Percentiles rank a stretch among this genome's conserved stretches.
Conservation (phyloP, 768 basidiomycete genomes). For the Boletus pseudopeckii region DNA sequence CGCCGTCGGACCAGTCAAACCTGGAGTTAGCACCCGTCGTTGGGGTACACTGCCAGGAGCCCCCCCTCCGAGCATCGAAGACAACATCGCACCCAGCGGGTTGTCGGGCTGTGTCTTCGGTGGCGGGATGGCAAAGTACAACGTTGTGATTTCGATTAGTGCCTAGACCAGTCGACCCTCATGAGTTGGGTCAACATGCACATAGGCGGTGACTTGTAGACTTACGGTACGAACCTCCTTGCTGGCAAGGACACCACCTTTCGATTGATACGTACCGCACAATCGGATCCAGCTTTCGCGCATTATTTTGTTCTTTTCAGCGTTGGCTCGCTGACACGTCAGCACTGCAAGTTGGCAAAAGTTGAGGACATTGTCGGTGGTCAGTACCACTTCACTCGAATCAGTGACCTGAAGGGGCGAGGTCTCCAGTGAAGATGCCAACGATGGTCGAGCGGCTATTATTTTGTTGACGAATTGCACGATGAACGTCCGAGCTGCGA, state of each 20-base stretch:
- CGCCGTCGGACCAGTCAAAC: conserved; percentile 20
- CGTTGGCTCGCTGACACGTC: conserved; percentile 84
- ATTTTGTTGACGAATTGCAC: conserved; percentile 69
- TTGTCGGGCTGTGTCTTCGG: conserved; percentile 70
- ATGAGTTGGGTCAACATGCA: background rate
- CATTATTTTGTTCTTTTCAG: conserved; percentile 70
- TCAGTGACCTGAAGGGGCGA: conserved; percentile 44
- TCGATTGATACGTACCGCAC: conserved; percentile 78
- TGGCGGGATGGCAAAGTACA: conserved; percentile 87
- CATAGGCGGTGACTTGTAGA: conserved; percentile 9
- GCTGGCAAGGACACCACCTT: conserved; percentile 56
- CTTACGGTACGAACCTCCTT: conserved; percentile 64
- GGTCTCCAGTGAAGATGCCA: conserved; percentile 39
- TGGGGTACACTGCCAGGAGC: conserved; percentile 30
- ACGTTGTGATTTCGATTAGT: conserved; percentile 61
- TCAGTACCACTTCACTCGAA: conserved; percentile 66
- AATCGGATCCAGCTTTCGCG: conserved; percentile 83
- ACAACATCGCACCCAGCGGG: conserved; percentile 85
- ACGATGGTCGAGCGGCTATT: conserved; percentile 42
- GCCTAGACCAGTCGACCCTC: conserved; percentile 38
- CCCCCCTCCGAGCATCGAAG: conserved; percentile 81
- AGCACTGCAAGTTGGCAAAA: conserved; percentile 87
- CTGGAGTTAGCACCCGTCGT: conserved; percentile 29
- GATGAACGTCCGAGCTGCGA: conserved; percentile 93
- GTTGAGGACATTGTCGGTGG: conserved; percentile 74